Conservation (phyloP, 805 yeast species). For the Suhomyces pyralidae region DNA sequence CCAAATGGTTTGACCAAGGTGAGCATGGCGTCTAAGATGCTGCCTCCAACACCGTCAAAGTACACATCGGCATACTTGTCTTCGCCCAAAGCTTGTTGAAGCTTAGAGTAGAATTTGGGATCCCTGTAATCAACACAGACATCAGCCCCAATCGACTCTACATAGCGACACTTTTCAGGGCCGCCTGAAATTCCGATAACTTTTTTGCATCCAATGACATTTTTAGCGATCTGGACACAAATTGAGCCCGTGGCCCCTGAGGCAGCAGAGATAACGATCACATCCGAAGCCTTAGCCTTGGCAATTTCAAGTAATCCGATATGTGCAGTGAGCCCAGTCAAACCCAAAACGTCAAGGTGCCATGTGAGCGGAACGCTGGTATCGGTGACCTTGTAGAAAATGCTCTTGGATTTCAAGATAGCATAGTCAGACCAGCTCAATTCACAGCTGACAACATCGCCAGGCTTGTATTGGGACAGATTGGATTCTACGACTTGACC, state of each 20-base stretch:
- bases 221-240: conserved; percentile 55
- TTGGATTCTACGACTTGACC: conserved; percentile 50
- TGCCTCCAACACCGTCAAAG: conserved; percentile 67
- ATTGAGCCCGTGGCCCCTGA: conserved; percentile 72
- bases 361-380: conserved; percentile 12
- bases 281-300: conserved; percentile 42
- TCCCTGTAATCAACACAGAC: conserved; percentile 54
- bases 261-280: conserved; percentile 59
- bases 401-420: conserved; percentile 25
- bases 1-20: conserved; percentile 38
- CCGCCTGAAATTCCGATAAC: conserved; percentile 66
- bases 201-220: conserved; percentile 48
- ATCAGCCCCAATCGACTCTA: conserved; percentile 54
- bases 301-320: conserved; percentile 51
- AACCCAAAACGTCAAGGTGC: conserved; percentile 35
- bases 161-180: conserved; percentile 50
- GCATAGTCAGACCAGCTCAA: conserved; percentile 50
- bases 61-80: conserved; percentile 48
- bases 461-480: conserved; percentile 36
- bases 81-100: conserved; percentile 36
- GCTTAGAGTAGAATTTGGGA: conserved; percentile 21
- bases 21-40: conserved; percentile 46
- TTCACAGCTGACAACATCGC: conserved; percentile 41
- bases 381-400: conserved; percentile 28
- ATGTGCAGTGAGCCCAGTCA: conserved; percentile 62